phyloP scores from a whole-genome alignment of 257 asterid species.

The Primulina eburnea region DNA sequence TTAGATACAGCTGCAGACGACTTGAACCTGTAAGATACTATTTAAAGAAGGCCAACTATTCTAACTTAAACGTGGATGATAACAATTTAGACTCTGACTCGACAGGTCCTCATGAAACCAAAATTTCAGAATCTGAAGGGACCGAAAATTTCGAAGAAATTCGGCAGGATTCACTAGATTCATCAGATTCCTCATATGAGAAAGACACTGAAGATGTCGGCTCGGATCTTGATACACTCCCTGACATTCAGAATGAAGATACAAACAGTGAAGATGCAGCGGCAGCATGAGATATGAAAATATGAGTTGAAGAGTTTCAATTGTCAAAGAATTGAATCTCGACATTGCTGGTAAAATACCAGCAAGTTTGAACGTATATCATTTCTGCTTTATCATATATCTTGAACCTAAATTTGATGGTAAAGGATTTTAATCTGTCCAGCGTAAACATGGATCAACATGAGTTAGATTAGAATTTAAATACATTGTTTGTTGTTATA shows the following conservation, averaged over 20 bases:
- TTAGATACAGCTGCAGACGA: slow-evolving; percentile 25
- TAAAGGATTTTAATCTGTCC: slow-evolving; percentile 18
- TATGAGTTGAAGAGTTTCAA: slow-evolving; percentile 22
- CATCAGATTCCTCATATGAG: slow-evolving; percentile 50
- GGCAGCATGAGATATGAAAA: slow-evolving; percentile 47
- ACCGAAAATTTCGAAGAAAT: slow-evolving; percentile 47
- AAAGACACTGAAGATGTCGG: slow-evolving; percentile 46
- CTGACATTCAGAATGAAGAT: slow-evolving; percentile 63
- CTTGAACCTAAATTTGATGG: background rate
- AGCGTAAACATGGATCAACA: background rate
- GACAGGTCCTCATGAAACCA: slow-evolving; percentile 28
- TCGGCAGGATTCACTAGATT: slow-evolving; percentile 52
- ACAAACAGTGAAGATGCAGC: slow-evolving; percentile 56
- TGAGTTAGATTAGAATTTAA: no score
- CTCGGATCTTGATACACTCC: slow-evolving; percentile 61
- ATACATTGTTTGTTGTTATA: no score
- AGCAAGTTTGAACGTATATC: slow-evolving; percentile 30
- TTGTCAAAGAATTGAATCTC: slow-evolving; percentile 24
- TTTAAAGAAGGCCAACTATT: slow-evolving; percentile 26
- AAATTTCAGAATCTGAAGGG: slow-evolving; percentile 24
- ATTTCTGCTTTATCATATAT: slow-evolving; percentile 20
- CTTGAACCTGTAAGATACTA: slow-evolving; percentile 22
- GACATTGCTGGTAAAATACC: slow-evolving; percentile 33
- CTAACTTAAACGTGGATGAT: slow-evolving; percentile 23
- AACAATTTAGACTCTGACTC: slow-evolving; percentile 27